phyloP scores from a whole-genome alignment of 495 filamentous ascomycete species.

The Penicillium simplicissimum region DNA sequence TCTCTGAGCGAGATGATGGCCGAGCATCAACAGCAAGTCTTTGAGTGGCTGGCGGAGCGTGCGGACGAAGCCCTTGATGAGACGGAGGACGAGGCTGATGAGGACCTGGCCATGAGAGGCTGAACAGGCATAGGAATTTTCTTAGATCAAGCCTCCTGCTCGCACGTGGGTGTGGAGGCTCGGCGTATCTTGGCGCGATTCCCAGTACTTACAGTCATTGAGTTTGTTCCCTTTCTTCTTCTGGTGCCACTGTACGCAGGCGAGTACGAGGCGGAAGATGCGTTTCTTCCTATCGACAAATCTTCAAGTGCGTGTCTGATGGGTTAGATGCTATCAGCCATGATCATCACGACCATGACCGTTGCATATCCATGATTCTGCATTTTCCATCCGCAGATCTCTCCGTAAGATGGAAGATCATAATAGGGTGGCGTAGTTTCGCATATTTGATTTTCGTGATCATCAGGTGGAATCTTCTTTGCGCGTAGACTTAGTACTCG shows the following conservation, averaged over 20 bases:
- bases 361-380: neutral
- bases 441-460: neutral
- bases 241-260: neutral
- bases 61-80: conserved; percentile 36
- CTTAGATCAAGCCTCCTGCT: neutral
- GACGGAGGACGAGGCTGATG: conserved; percentile 20
- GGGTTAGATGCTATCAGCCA: conserved; percentile 2
- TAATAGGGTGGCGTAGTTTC: conserved; percentile 15
- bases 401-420: neutral
- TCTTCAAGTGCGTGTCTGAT: no score
- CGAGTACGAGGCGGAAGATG: neutral
- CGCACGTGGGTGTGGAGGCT: conserved; percentile 1
- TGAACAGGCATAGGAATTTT: conserved; percentile 11
- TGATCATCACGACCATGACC: neutral
- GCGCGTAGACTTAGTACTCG: neutral
- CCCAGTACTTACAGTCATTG: neutral
- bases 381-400: neutral
- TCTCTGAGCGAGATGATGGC: conserved; percentile 66
- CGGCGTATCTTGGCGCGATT: neutral
- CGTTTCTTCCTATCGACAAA: no score
- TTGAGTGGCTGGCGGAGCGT: conserved; percentile 53
- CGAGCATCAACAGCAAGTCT: conserved; percentile 57
- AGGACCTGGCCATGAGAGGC: conserved; percentile 10
- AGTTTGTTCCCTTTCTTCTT: neutral
- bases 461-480: no score